Conservation (phyloP, 768 basidiomycete species). For the Leccinum truebloodii region DNA sequence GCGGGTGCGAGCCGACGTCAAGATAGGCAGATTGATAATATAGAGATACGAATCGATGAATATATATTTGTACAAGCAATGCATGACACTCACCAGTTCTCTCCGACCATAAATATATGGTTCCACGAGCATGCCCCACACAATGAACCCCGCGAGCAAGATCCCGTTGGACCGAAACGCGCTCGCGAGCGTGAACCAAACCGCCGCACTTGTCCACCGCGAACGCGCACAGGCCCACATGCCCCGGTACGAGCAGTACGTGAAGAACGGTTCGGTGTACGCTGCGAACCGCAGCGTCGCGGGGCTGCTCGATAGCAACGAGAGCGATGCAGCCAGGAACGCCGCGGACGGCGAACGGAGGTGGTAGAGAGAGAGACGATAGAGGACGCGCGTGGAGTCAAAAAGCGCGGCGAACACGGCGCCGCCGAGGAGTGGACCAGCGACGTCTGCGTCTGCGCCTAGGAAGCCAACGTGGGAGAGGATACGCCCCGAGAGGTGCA, state of each 20-base stretch:
- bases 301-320: slow-evolving; percentile 81
- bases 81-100: slow-evolving; percentile 27
- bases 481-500: slow-evolving; percentile 40
- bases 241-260: slow-evolving; percentile 68
- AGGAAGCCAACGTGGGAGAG: slow-evolving; percentile 12
- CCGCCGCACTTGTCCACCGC: slow-evolving; percentile 56
- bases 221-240: slow-evolving; percentile 33
- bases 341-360: slow-evolving; percentile 60
- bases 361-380: slow-evolving; percentile 59
- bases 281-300: slow-evolving; percentile 67
- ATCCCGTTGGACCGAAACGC: slow-evolving; percentile 79
- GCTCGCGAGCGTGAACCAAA: slow-evolving; percentile 64
- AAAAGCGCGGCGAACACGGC: slow-evolving; percentile 40
- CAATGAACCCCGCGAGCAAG: slow-evolving; percentile 71
- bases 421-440: slow-evolving; percentile 36
- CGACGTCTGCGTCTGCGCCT: slow-evolving; percentile 15
- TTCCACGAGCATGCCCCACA: slow-evolving; percentile 69
- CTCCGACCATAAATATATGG: slow-evolving; percentile 45
- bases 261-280: slow-evolving; percentile 87
- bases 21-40: not conserved
- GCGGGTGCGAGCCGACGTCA: not conserved
- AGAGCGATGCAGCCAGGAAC: slow-evolving; percentile 60
- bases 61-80: not conserved
- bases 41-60: not conserved
- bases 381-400: slow-evolving; percentile 49